A percentile compares a stretch with the other conserved stretches of the same genome.
These are phyloP conservation scores for Colletotrichum liaoningense DNA, from an alignment of 2,329 filamentous ascomycete species.

Conservation along the genomic window DNA sequence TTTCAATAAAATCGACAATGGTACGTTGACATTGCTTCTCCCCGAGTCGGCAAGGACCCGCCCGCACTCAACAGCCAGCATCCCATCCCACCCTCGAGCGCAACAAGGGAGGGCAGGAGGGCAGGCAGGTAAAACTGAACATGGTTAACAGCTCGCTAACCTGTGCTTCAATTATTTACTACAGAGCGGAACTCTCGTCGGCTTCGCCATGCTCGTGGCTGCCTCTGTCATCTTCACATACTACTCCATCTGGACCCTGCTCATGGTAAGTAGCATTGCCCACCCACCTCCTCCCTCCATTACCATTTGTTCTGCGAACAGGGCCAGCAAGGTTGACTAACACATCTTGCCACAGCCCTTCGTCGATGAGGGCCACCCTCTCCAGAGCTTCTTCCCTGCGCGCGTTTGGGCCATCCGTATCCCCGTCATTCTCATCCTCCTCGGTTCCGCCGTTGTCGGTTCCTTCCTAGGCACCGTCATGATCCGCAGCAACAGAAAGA, in stretches of 20 bases:
- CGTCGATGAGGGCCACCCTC: conserved; percentile 92
- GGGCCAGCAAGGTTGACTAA: conserved; percentile 24
- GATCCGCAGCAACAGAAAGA: conserved; percentile 99
- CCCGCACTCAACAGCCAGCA: not conserved
- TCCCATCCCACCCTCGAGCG: conserved; percentile 4
- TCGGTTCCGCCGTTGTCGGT: conserved; percentile 93
- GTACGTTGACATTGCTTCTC: conserved; percentile 36
- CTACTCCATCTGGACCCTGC: conserved; percentile 97
- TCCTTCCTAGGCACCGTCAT: conserved; percentile 97
- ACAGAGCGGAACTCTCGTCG: conserved; percentile 89
- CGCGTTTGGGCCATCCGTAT: conserved; percentile 99
- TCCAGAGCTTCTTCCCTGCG: conserved; percentile 95
- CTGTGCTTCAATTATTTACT: not conserved
- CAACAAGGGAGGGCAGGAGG: conserved; percentile 15
- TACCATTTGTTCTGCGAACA: not conserved
- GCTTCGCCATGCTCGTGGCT: conserved; percentile 76
- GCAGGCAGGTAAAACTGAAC: not conserved
- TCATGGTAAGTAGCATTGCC: conserved; percentile 77
- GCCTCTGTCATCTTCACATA: conserved; percentile 77
- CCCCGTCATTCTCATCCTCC: conserved; percentile 93
- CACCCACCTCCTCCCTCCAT: conserved; percentile 21
- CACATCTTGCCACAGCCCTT: conserved; percentile 76
- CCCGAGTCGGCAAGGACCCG: not conserved
- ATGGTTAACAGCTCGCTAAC: conserved; percentile 8
- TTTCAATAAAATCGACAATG: conserved; percentile 41